phyloP scores from a whole-genome alignment of 208 protist species.

The Leishmania mexicana region DNA sequence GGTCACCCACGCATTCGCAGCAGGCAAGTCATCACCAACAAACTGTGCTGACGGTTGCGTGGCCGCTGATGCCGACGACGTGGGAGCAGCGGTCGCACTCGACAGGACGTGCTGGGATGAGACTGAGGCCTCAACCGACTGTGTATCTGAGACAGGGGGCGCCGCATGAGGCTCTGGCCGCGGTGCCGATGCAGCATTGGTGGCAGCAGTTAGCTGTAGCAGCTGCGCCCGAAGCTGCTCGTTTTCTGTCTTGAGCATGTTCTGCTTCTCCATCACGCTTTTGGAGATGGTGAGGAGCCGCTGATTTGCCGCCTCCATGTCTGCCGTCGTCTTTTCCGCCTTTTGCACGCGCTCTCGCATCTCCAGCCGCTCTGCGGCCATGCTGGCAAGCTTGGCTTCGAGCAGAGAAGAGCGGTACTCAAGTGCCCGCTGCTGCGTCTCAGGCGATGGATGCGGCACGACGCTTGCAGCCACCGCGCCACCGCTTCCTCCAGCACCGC shows the following conservation, averaged over 20 bases:
- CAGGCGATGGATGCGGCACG: constrained; percentile 4
- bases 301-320: constrained; percentile 35
- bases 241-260: constrained; percentile 29
- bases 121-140: background rate
- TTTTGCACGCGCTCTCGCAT: constrained; percentile 25
- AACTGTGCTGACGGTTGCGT: background rate
- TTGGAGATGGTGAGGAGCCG: constrained; percentile 46
- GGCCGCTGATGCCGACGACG: too few species aligned
- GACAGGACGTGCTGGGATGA: background rate
- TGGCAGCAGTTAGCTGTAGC: constrained; percentile 4
- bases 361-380: constrained; percentile 26
- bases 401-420: constrained; percentile 18
- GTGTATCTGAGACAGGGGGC: background rate
- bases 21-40: background rate
- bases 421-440: constrained; percentile 18
- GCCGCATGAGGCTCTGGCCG: background rate
- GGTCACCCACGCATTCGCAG: background rate
- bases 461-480: background rate
- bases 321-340: constrained; percentile 14
- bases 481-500: background rate
- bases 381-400: constrained; percentile 29
- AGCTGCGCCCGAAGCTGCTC: constrained; percentile 26
- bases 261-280: constrained; percentile 43
- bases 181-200: background rate
- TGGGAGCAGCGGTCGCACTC: background rate